A percentile compares a stretch with the other conserved stretches of the same genome.
Conservation (phyloP, 139 green algal genomes). For the Coelastrella sp. region DNA sequence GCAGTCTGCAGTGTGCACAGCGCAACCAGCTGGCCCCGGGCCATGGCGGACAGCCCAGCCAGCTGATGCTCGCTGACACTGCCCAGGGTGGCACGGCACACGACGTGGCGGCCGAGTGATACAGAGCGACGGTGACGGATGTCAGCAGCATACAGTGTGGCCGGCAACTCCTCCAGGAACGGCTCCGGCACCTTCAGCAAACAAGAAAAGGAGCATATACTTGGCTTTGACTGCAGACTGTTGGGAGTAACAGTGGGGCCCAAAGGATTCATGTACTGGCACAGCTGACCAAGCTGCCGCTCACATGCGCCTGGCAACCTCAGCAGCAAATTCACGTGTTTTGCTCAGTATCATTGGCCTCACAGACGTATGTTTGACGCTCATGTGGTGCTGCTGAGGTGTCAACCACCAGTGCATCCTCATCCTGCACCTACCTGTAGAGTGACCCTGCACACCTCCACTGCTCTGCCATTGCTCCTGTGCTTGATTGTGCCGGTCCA, state of each 20-base stretch:
- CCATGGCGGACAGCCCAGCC: constrained; percentile 26
- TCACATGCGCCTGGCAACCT: no score
- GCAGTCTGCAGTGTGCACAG: constrained; percentile 36
- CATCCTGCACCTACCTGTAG: constrained; percentile 23
- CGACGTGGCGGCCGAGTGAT: constrained; percentile 42
- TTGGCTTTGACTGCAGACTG: no score
- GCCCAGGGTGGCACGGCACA: constrained; percentile 7
- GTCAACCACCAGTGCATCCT: neutral
- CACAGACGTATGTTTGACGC: no score
- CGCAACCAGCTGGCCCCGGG: constrained; percentile 38
- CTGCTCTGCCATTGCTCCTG: constrained; percentile 14
- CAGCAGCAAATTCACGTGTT: no score
- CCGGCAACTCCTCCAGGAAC: constrained; percentile 33
- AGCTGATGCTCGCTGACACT: constrained; percentile 32
- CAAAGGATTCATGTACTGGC: no score
- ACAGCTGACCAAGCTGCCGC: no score
- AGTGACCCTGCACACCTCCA: constrained; percentile 38
- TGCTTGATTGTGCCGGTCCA: constrained; percentile 41
- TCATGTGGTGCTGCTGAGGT: neutral
- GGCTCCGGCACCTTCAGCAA: constrained; percentile 35
- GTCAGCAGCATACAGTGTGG: constrained; percentile 34
- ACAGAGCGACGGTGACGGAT: constrained; percentile 35
- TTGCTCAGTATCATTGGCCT: no score
- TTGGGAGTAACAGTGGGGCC: no score
- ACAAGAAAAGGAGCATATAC: neutral